A percentile compares a stretch with the other conserved stretches of the same genome.
Evolutionary conservation across 2,329 filamentous ascomycete species (phyloP).

Genomic region (Hypoxylon sp.): DNA sequence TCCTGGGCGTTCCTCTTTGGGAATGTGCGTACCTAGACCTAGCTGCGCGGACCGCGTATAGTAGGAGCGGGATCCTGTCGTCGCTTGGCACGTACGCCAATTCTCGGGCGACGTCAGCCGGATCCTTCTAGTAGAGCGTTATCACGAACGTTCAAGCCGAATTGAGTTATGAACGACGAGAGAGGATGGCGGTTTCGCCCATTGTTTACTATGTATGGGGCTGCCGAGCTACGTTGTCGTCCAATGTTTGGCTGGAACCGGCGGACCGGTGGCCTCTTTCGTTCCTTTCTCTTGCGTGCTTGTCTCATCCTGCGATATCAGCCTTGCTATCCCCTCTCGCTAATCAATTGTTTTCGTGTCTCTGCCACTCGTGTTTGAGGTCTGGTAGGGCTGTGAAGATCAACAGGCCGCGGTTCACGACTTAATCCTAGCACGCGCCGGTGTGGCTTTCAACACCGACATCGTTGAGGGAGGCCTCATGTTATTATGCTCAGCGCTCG

Average conservation of each 20-base stretch:
- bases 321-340: background rate
- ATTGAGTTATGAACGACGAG: conserved; percentile 23
- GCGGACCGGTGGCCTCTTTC: background rate
- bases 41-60: background rate
- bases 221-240: background rate
- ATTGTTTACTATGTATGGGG: conserved; percentile 8
- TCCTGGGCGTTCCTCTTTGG: conserved; percentile 2
- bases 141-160: conserved; percentile 15
- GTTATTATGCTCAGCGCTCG: background rate
- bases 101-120: conserved; percentile 20
- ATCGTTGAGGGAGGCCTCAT: conserved; percentile 9
- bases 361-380: conserved; percentile 10
- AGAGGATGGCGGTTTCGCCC: conserved; percentile 21
- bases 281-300: background rate
- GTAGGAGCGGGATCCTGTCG: conserved; percentile 21
- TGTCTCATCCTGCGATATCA: conserved; percentile 4
- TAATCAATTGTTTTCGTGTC: conserved; percentile 18
- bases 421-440: conserved; percentile 6
- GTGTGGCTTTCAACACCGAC: conserved; percentile 1
- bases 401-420: background rate
- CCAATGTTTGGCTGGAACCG: background rate
- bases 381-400: conserved; percentile 22
- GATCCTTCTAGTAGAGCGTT: conserved; percentile 27
- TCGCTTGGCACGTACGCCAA: conserved; percentile 2
- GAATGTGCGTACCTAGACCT: conserved; percentile 3